These are phyloP conservation scores for Xylaria arbuscula DNA, from an alignment of 2,329 filamentous ascomycete species.

Conservation along the genomic window DNA sequence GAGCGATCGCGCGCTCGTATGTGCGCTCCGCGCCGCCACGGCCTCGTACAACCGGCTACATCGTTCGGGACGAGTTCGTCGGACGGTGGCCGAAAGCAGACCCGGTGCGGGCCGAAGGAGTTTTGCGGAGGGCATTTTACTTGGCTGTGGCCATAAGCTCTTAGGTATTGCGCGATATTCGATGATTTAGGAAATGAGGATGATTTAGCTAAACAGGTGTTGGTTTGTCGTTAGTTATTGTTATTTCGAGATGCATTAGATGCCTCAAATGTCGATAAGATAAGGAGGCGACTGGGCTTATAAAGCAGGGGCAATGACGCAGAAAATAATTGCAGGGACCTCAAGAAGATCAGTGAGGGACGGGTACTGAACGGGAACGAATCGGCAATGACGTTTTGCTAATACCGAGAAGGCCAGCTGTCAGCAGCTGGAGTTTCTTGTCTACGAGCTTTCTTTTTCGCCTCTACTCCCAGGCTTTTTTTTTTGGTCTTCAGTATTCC, in stretches of 20 bases:
- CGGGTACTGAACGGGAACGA: conserved; percentile 3
- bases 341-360: no score
- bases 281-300: conserved; percentile 35
- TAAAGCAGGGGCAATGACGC: conserved; percentile 43
- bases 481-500: no score
- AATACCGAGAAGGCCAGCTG: conserved; percentile 17
- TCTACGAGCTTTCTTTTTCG: no score
- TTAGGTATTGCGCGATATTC: neutral
- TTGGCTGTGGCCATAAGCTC: conserved; percentile 8
- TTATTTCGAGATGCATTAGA: conserved; percentile 19
- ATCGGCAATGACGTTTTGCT: conserved; percentile 24
- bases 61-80: conserved; percentile 38
- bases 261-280: conserved; percentile 31
- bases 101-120: conserved; percentile 46
- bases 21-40: conserved; percentile 44
- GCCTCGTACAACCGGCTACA: conserved; percentile 42
- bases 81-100: conserved; percentile 44
- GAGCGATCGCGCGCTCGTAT: conserved; percentile 45
- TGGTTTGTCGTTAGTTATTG: neutral
- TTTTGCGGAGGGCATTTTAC: conserved; percentile 43
- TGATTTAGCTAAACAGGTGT: neutral
- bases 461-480: no score
- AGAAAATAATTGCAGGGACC: conserved; percentile 11
- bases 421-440: neutral
- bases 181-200: neutral